Conservation (phyloP, 805 yeast genomes). For the Monosporozyma servazzii region DNA sequence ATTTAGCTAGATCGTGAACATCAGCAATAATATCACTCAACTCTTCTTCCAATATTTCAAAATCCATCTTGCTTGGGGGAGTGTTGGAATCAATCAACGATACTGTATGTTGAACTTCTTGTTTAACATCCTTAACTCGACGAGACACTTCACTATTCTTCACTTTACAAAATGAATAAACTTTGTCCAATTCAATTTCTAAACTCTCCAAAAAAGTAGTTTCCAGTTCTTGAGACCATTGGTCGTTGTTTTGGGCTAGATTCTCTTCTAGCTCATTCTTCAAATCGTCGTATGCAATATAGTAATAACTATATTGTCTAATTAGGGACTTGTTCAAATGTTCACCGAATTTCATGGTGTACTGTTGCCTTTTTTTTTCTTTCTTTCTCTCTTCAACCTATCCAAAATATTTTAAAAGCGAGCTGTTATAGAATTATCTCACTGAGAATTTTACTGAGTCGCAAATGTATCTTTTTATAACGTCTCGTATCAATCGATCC, state of each 20-base stretch:
- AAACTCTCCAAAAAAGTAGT: conserved; percentile 67
- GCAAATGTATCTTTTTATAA: background rate
- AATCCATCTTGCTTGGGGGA: conserved; percentile 56
- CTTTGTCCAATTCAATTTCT: conserved; percentile 85
- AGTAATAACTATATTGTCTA: conserved; percentile 83
- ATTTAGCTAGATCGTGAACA: conserved; percentile 93
- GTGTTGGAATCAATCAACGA: conserved; percentile 41
- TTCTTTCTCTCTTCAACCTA: background rate
- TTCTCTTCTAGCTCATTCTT: conserved; percentile 72
- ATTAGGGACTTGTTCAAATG: conserved; percentile 82
- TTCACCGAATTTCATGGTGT: conserved; percentile 90
- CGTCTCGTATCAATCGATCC: too few relatives aligned
- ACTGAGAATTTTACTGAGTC: too few relatives aligned
- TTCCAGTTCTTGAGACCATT: conserved; percentile 74
- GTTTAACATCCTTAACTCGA: conserved; percentile 75
- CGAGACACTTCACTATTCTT: conserved; percentile 80
- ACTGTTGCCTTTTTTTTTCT: background rate
- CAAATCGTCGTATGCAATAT: conserved; percentile 83
- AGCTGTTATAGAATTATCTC: too few relatives aligned
- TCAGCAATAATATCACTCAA: conserved; percentile 86
- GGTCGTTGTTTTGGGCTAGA: conserved; percentile 40
- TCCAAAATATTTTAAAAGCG: background rate
- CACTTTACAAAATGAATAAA: conserved; percentile 80
- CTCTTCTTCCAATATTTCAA: conserved; percentile 66
- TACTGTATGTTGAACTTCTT: conserved; percentile 58